phyloP scores from a whole-genome alignment of 2,329 filamentous ascomycete species.

The Colletotrichum incanum region DNA sequence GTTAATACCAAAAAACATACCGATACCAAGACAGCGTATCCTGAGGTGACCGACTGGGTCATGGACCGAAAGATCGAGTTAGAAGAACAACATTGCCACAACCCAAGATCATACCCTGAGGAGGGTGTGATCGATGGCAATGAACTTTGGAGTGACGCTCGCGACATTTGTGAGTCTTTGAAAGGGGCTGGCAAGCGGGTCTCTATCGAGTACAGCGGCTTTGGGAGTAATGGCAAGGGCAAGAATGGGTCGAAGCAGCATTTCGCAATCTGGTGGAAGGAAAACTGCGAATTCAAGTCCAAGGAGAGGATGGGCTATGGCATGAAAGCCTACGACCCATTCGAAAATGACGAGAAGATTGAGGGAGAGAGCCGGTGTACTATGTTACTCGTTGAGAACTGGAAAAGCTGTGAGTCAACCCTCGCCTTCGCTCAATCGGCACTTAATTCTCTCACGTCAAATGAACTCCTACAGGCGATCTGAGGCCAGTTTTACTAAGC shows the following conservation, averaged over 20 bases:
- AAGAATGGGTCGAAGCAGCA: background rate
- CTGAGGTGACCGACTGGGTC: background rate
- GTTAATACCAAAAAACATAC: background rate
- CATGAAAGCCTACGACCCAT: background rate
- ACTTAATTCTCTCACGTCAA: background rate
- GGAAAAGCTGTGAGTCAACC: slow-evolving; percentile 14
- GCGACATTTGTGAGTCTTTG: background rate
- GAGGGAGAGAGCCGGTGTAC: background rate
- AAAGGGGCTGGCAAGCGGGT: background rate
- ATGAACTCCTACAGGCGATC: background rate
- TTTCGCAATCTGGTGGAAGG: background rate
- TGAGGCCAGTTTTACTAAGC: background rate
- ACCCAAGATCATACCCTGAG: background rate
- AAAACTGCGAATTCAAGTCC: background rate
- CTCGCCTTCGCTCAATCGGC: background rate
- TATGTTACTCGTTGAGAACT: background rate
- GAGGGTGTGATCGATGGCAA: background rate
- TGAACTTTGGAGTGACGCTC: background rate
- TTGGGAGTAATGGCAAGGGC: no score
- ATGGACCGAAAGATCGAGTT: background rate
- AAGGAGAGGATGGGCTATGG: background rate
- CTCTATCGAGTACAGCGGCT: no score
- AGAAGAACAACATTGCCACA: background rate
- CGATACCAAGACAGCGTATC: background rate
- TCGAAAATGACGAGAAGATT: background rate